phyloP scores from a whole-genome alignment of 495 filamentous ascomycete species.

The Aspergillus sclerotioniger region DNA sequence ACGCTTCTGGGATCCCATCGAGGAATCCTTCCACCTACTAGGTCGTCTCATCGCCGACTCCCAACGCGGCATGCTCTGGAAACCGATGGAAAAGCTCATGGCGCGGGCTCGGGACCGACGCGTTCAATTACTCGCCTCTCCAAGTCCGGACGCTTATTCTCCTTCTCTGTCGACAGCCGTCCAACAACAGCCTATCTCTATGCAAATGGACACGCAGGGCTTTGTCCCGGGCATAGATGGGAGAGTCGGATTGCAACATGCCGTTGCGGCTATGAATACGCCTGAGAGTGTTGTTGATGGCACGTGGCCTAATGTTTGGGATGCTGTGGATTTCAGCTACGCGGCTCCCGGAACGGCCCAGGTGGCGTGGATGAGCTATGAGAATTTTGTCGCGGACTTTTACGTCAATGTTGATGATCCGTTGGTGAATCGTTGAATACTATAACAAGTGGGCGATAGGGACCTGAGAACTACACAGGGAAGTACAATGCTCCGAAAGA shows the following conservation, averaged over 20 bases:
- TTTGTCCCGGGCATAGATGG: not conserved
- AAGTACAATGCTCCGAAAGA: too few relatives aligned
- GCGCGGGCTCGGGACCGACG: constrained; percentile 31
- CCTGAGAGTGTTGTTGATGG: constrained; percentile 9
- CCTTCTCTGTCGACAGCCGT: not conserved
- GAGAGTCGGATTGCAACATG: not conserved
- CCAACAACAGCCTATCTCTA: not conserved
- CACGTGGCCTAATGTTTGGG: constrained; percentile 33
- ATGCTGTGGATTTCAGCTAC: constrained; percentile 27
- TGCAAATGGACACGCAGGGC: not conserved
- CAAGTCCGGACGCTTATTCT: not conserved
- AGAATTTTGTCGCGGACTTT: constrained; percentile 35
- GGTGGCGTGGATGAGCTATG: constrained; percentile 33
- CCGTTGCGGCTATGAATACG: constrained; percentile 4
- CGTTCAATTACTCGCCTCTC: constrained; percentile 7
- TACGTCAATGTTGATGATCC: constrained; percentile 25
- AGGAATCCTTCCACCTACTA: constrained; percentile 53
- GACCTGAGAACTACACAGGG: too few relatives aligned
- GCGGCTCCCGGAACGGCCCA: constrained; percentile 13
- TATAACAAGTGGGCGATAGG: not conserved
- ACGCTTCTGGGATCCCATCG: constrained; percentile 70
- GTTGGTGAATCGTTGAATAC: not conserved
- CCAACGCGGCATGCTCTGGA: constrained; percentile 63
- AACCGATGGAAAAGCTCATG: constrained; percentile 68
- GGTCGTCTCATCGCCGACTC: constrained; percentile 51